Conservation (phyloP, 2,329 filamentous ascomycete genomes). For the Neofusicoccum ribis region DNA sequence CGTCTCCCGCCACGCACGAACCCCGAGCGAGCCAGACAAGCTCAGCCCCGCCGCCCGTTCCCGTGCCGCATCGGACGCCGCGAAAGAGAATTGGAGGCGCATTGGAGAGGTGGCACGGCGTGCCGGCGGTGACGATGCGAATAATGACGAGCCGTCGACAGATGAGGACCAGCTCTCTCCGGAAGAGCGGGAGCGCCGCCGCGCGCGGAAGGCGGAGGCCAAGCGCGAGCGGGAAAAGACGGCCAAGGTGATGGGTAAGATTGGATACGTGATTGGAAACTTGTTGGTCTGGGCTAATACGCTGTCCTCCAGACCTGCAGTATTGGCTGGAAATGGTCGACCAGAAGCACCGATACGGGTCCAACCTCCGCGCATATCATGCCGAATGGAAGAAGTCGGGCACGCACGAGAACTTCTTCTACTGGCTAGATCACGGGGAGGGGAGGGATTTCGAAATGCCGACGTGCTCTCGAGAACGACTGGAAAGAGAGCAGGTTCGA, state of each 20-base stretch:
- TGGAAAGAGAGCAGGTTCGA: conserved; percentile 78
- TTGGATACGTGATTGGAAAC: neutral
- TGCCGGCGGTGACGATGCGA: conserved; percentile 67
- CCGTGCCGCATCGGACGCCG: conserved; percentile 42
- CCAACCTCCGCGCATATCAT: conserved; percentile 79
- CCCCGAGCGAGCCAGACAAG: conserved; percentile 24
- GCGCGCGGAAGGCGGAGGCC: conserved; percentile 45
- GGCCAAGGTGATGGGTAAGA: conserved; percentile 51
- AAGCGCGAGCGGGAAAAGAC: conserved; percentile 62
- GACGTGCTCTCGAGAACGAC: conserved; percentile 68
- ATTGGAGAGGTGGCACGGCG: conserved; percentile 68
- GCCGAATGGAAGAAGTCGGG: conserved; percentile 76
- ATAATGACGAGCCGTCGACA: conserved; percentile 41
- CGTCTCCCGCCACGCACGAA: conserved; percentile 38
- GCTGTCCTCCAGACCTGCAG: conserved; percentile 64
- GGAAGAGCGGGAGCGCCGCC: conserved; percentile 34
- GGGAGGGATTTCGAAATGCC: conserved; percentile 70
- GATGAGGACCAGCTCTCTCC: conserved; percentile 47
- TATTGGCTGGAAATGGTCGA: conserved; percentile 89
- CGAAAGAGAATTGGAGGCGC: conserved; percentile 74
- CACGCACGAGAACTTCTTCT: conserved; percentile 87
- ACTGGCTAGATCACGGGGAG: conserved; percentile 84
- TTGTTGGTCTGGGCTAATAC: conserved; percentile 47
- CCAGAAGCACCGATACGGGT: conserved; percentile 82
- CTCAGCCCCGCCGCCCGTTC: conserved; percentile 24